Percentiles rank a stretch among this genome's conserved stretches.
phyloP scores from a whole-genome alignment of 768 basidiomycete species.

The Russula abietina region DNA sequence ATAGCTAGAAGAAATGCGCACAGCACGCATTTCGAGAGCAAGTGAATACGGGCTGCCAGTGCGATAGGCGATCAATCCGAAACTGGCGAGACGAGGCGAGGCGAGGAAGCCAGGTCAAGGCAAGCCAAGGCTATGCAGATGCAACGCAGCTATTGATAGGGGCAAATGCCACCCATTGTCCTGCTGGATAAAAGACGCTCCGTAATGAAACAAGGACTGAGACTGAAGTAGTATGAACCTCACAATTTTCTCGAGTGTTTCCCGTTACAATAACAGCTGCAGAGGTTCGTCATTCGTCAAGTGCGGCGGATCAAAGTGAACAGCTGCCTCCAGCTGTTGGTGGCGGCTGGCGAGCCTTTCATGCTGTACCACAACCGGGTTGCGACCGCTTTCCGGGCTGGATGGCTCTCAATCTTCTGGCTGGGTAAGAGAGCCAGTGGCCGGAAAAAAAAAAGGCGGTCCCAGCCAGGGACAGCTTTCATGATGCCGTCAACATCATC shows the following conservation, averaged over 20 bases:
- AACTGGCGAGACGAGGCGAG: not conserved
- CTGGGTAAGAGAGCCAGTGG: not conserved
- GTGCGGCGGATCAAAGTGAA: not conserved
- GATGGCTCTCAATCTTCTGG: not conserved
- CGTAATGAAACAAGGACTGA: not conserved
- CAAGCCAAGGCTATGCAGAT: slow-evolving; percentile 6
- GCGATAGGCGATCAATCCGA: slow-evolving; percentile 6
- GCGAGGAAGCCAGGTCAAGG: not conserved
- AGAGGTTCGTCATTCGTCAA: not conserved
- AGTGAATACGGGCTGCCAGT: not conserved
- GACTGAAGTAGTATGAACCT: not conserved
- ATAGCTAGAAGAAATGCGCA: slow-evolving; percentile 11
- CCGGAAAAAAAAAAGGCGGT: not conserved
- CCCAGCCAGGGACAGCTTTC: not conserved
- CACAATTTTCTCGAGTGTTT: not conserved
- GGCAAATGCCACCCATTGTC: not conserved
- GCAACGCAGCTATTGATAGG: slow-evolving; percentile 16
- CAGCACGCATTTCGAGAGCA: slow-evolving; percentile 18
- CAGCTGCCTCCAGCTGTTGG: not conserved
- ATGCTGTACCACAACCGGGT: not conserved
- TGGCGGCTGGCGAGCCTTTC: not conserved
- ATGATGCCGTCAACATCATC: not conserved
- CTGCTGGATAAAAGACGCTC: slow-evolving; percentile 7
- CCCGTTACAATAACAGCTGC: not conserved
- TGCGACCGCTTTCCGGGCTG: not conserved